Conservation (phyloP, 73 alveolate genomes). For the Diophrys sp. region DNA sequence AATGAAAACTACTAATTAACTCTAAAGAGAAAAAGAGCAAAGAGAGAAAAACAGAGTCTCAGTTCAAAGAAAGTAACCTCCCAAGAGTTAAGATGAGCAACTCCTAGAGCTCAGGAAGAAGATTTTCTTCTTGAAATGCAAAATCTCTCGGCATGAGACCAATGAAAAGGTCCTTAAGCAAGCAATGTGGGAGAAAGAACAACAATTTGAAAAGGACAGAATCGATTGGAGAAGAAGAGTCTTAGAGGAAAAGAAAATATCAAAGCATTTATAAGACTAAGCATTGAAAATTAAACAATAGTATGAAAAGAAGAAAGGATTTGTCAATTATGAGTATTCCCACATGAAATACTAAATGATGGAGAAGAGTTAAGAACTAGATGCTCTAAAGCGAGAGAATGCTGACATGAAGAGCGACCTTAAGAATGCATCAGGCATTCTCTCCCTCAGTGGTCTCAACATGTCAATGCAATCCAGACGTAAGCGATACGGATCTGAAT, state of each 20-base stretch:
- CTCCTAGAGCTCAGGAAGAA: not conserved
- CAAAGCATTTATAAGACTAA: not conserved
- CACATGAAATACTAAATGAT: not conserved
- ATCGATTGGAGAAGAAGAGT: not conserved
- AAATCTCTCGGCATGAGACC: not conserved
- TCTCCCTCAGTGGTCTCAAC: not conserved
- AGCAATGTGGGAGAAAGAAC: not conserved
- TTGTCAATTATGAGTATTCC: not conserved
- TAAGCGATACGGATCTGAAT: not conserved
- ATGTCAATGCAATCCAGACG: not conserved
- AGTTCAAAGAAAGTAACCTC: not conserved
- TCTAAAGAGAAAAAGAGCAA: not conserved
- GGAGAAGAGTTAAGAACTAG: not conserved
- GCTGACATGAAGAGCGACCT: not conserved
- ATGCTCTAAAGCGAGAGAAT: not conserved
- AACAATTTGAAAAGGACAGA: not conserved
- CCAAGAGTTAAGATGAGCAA: not conserved
- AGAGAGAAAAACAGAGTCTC: not conserved
- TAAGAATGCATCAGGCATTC: not conserved
- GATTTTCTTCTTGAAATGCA: not conserved
- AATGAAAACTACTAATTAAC: not conserved
- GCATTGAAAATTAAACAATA: not conserved
- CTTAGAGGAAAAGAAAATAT: not conserved
- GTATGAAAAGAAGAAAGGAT: not conserved
- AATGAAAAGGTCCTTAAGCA: not conserved